phyloP scores from a whole-genome alignment of 192 early-diverging fungal species.

The Coemansia sp. region DNA sequence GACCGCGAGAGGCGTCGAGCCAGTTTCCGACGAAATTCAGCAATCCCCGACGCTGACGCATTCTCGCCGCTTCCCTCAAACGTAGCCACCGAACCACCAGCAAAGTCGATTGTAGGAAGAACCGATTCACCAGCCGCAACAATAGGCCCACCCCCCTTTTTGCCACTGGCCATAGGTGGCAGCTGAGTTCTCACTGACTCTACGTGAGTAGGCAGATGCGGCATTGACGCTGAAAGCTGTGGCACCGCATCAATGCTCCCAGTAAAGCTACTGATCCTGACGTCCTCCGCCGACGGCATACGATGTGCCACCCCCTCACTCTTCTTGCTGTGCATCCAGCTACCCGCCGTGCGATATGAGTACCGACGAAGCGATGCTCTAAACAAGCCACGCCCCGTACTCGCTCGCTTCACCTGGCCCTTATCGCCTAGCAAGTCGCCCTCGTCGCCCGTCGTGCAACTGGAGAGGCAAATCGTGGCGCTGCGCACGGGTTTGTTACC shows the following conservation, averaged over 20 bases:
- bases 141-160: background rate
- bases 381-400: background rate
- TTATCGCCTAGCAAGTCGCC: background rate
- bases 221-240: conserved; percentile 24
- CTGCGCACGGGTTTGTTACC: conserved; percentile 5
- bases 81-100: background rate
- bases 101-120: background rate
- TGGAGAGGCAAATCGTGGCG: conserved; percentile 15
- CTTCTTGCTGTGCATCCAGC: background rate
- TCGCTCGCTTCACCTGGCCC: background rate
- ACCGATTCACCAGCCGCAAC: background rate
- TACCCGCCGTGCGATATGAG: background rate
- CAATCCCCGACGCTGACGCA: background rate
- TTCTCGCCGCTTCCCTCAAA: conserved; percentile 2
- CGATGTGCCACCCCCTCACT: too few species aligned
- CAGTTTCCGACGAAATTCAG: conserved; percentile 7
- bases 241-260: conserved; percentile 1
- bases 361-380: conserved; percentile 3
- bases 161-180: background rate
- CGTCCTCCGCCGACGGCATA: conserved; percentile 3
- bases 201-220: conserved; percentile 6
- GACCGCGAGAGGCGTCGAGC: conserved; percentile 5
- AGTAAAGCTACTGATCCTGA: background rate
- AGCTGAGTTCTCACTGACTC: background rate
- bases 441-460: background rate